Evolutionary conservation across 352 stramenopile species (phyloP).

Genomic region (Phytophthora cryptogea): DNA sequence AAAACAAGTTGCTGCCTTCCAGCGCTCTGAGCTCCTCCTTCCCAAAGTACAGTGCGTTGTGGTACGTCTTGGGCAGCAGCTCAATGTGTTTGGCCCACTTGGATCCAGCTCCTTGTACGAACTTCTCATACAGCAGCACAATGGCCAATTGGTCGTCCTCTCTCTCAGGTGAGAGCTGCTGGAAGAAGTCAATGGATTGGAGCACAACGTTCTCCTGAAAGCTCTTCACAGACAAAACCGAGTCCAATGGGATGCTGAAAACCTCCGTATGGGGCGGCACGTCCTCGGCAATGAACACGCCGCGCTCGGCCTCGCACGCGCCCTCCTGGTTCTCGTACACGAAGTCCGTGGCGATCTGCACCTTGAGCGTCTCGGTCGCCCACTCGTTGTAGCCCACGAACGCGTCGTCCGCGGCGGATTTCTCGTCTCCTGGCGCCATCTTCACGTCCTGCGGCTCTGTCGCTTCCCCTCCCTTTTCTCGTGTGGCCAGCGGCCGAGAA

Average conservation of each 20-base stretch:
- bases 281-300: conserved; percentile 84
- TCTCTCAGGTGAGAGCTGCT: conserved; percentile 36
- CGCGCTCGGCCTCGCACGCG: conserved; percentile 53
- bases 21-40: conserved; percentile 43
- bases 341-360: conserved; percentile 75
- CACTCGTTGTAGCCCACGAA: conserved; percentile 86
- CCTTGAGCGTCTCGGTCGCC: conserved; percentile 52
- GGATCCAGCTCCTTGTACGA: conserved; percentile 43
- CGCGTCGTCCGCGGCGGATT: conserved; percentile 17
- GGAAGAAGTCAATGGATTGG: conserved; percentile 53
- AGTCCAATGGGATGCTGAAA: conserved; percentile 64
- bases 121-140: conserved; percentile 75
- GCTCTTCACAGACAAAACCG: conserved; percentile 59
- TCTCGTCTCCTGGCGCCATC: conserved; percentile 28
- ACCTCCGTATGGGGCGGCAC: conserved; percentile 73
- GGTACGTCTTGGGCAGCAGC: conserved; percentile 59
- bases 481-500: conserved; percentile 16
- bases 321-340: conserved; percentile 69
- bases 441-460: neutral
- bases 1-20: conserved; percentile 66
- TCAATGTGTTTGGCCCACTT: conserved; percentile 72
- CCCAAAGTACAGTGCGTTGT: conserved; percentile 76
- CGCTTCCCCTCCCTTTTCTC: conserved; percentile 20
- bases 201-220: conserved; percentile 38
- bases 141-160: conserved; percentile 78